Conservation (phyloP, 2,329 filamentous ascomycete species). For the Calonectria ilicicola region DNA sequence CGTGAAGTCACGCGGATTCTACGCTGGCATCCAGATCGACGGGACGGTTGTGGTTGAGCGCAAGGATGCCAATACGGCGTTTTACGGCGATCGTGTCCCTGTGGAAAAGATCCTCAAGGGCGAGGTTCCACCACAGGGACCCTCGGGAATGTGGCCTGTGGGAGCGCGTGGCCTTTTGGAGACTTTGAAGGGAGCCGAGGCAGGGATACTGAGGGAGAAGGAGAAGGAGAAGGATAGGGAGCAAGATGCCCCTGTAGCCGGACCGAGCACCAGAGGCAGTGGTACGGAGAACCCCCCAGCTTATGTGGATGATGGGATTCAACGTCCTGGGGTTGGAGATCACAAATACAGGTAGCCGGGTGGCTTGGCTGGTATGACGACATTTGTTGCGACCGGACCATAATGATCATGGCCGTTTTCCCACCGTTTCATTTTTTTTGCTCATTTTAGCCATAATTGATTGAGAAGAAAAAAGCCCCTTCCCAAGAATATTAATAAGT, state of each 20-base stretch:
- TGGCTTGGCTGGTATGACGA: not conserved
- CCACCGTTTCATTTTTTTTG: not conserved
- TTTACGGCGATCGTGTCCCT: conserved; percentile 75
- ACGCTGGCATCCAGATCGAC: conserved; percentile 87
- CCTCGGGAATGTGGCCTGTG: conserved; percentile 47
- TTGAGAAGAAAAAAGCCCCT: not conserved
- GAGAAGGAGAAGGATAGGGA: conserved; percentile 23
- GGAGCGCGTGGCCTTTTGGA: conserved; percentile 47
- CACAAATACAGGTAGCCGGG: conserved; percentile 37
- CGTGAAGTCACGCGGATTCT: conserved; percentile 89
- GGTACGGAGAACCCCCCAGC: conserved; percentile 33
- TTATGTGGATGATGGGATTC: conserved; percentile 40
- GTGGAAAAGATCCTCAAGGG: conserved; percentile 63
- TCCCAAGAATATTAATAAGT: not conserved
- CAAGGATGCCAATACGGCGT: conserved; percentile 87
- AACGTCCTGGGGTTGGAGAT: conserved; percentile 39
- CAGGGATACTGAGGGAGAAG: conserved; percentile 39
- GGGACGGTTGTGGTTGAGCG: conserved; percentile 89
- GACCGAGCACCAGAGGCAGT: conserved; percentile 21
- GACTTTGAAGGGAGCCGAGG: conserved; percentile 48
- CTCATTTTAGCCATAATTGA: not conserved
- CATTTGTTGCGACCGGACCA: not conserved
- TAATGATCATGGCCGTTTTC: not conserved
- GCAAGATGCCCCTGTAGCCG: conserved; percentile 19
- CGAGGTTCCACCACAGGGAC: conserved; percentile 43